Conservation (phyloP, 2,329 filamentous ascomycete species). For the Pseudogymnoascus sp. region DNA sequence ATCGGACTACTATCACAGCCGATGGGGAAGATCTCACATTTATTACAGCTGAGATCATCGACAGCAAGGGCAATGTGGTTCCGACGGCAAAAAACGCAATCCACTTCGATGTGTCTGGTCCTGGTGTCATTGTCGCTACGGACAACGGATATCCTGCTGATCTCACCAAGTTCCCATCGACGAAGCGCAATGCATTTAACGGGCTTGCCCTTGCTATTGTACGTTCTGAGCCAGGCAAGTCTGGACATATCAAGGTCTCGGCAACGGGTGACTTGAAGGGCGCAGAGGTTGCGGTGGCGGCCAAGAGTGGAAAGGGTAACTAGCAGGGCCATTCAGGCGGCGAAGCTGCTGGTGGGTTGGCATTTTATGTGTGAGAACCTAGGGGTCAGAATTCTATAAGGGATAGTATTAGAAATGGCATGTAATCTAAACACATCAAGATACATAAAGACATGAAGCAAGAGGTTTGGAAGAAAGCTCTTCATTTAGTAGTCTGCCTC, state of each 20-base stretch:
- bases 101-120: background rate
- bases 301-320: background rate
- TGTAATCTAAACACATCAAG: background rate
- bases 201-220: background rate
- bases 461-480: background rate
- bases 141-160: background rate
- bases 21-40: background rate
- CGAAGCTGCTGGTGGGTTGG: background rate
- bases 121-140: background rate
- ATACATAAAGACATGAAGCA: background rate
- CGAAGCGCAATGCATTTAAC: background rate
- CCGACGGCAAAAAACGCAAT: background rate
- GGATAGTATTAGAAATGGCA: background rate
- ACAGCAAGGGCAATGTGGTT: background rate
- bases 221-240: background rate
- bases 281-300: background rate
- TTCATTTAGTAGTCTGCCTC: no score
- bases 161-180: background rate
- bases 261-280: background rate
- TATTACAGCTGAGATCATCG: background rate
- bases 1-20: background rate
- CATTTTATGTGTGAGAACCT: background rate
- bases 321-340: background rate
- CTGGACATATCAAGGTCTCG: background rate
- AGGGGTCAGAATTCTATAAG: background rate